Base-by-base conservation (phyloP, 176 grass and related monocot species). In the Aegilops longissima region DNA sequence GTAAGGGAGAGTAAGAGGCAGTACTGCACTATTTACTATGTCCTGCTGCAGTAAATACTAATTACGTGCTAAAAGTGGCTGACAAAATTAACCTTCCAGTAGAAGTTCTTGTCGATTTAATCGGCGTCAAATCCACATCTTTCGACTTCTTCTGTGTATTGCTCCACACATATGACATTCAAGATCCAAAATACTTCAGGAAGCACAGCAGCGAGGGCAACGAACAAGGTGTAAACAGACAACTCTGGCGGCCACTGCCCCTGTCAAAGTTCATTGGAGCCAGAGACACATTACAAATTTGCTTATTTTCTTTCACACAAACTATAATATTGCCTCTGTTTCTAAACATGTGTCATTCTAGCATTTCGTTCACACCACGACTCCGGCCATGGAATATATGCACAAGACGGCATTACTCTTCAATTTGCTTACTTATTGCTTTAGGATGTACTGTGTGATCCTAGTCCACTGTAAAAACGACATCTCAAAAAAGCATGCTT, bases 21-120 rank as follows among this genome's bases (percentile, higher is more conserved):
- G 14, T 2, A 34, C 11, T 45, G 42, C 44, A 45, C 44, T 33
- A 20, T 36, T 70, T 9, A 70, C 0, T 12, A 2, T 71, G 18
- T 39, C 34, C 68, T 39, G 68, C 17, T 20, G 67, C 34, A 70
- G 6, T 21, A 10, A 7, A 23, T n/a, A 42, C 8, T 70, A 21
- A 21, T 38, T 70, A 39, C 0, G 18, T 36, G 31, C 4, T 42
- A 13, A 10, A 40, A 23, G 36, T 72, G 35, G 20, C 34, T 23
- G n/a, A 71, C 9, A 40, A 40, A 71, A 33, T 71, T 38, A 23
- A 72, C 69, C 69, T 72, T 72, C 69, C 36, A 72, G 69, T 72
- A 13, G 4, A 42, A 42, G 21, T 72, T 72, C 69, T 40, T 23
- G 2, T 24, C 1, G 20, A 23, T 0, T n/a, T n/a, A n/a, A n/a